Base-by-base conservation (phyloP, 1,139 yeast species). In the Magnusiomyces sp. region DNA sequence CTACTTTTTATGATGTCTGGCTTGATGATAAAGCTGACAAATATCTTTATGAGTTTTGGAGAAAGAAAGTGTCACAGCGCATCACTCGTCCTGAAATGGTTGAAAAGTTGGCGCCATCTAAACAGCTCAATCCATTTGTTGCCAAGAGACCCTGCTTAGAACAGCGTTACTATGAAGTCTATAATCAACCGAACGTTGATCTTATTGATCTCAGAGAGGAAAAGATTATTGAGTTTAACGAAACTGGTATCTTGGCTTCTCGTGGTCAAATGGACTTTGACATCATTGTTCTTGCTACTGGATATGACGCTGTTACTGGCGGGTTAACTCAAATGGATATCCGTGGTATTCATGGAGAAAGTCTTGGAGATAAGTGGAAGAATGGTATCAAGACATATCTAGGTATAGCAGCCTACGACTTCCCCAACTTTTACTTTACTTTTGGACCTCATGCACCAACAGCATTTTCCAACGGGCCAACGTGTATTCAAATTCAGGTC, bases 401-500 rank as follows among this genome's bases (percentile, higher is more conserved):
- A 16, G 67, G 67, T 9, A 47, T 62, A 34, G 47, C 48, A 64
- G 60, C 50, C 52, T 64, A 61, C 63, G n/a, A n/a, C n/a, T n/a
- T n/a, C n/a, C n/a, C n/a, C n/a, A n/a, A n/a, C n/a, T n/a, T n/a
- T n/a, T n/a, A 58, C 49, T 61, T 56, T 48, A 51, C 61, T 40
- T 64, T 63, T 47, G 67, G 68, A 5, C 67, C 67, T 9, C 66
- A 62, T 38, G 63, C 58, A 2, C 67, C 68, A 10, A 62, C 66
- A n/a, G 61, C 64, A 2, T 61, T 64, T 47, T 54, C 57, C 23
- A 63, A 63, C 49, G 67, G 65, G 2, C 66, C 67, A 13, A 56
- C 60, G 5, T 59, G 63, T 47, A 50, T 50, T 40, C 61, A 60
- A 39, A 44, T 59, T 19, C 66, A 62, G 50, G 49, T 55, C 14